Base-by-base conservation (phyloP, 2,329 filamentous ascomycete genomes). In the Trichoderma sp. region DNA sequence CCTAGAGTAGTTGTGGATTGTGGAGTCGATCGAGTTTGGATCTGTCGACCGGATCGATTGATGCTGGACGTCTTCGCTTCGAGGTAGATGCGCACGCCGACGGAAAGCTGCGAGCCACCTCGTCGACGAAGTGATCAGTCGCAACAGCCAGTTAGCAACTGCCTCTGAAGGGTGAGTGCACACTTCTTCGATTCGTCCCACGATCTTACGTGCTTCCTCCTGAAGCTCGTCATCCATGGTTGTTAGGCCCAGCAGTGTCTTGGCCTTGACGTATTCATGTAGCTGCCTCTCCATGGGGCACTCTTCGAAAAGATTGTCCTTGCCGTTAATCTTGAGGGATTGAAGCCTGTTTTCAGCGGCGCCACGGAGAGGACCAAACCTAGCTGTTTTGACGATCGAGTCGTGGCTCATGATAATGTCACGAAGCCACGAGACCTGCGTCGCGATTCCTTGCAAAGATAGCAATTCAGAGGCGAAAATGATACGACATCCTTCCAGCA, bases 161-260 rank as follows among this genome's bases (percentile, higher is more conserved):
- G 81, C 78, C 18, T 88, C 85, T 0, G 85, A 86, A 2, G 87
- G 84, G 39, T 83, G 81, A 4, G 81, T 83, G 18, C 85, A 87
- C 3, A 83, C 81, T 67, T 86, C 84, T 73, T 91, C 89, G 71
- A 87, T 83, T n/a, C 87, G 82, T 2, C 86, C 85, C 26, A 91
- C 81, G 61, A 90, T 87, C 26, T 83, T 84, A 75, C 88, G 88
- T 18, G 88, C 88, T 78, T 90, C 87, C 7, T 83, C 81, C 76
- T 90, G 88, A 18, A 91, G 83, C 78, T 91, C 89, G 6, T 85
- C 80, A 70, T 90, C 88, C 81, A 87, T 87, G 18, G 88, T 83
- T 0, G 87, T 89, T 75, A 91, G 76, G n/a, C 88, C 89, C 9
- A 91, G 78, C 71, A 88, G 76, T 63, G 81, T 80, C 77, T 84